These are phyloP conservation scores for Mariannaea sp. DNA, from an alignment of 2,329 filamentous ascomycete genomes.

Conservation along the genomic window DNA sequence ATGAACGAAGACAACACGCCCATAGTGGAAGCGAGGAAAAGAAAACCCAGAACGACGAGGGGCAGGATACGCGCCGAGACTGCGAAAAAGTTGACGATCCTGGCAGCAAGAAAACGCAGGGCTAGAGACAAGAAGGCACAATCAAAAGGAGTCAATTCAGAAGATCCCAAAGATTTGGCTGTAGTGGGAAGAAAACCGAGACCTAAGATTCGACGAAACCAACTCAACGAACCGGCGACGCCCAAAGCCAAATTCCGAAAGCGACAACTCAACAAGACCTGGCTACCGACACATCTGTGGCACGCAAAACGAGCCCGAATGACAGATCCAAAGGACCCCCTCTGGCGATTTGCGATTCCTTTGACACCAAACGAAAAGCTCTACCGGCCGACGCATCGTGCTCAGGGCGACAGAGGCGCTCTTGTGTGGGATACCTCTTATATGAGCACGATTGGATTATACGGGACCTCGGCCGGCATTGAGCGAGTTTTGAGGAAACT, in stretches of 20 bases:
- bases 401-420: slow-evolving; percentile 74
- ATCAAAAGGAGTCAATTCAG: slow-evolving; percentile 27
- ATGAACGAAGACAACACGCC: slow-evolving; percentile 93
- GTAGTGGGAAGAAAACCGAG: slow-evolving; percentile 45
- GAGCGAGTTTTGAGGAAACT: slow-evolving; percentile 68
- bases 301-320: slow-evolving; percentile 91
- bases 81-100: slow-evolving; percentile 69
- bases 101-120: slow-evolving; percentile 61
- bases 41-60: slow-evolving; percentile 63
- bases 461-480: slow-evolving; percentile 68
- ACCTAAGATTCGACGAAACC: slow-evolving; percentile 73
- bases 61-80: slow-evolving; percentile 73
- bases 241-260: slow-evolving; percentile 75
- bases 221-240: slow-evolving; percentile 62
- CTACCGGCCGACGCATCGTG: slow-evolving; percentile 85
- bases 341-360: slow-evolving; percentile 92
- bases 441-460: slow-evolving; percentile 81
- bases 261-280: slow-evolving; percentile 86
- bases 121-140: slow-evolving; percentile 44
- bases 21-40: slow-evolving; percentile 67
- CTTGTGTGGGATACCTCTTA: slow-evolving; percentile 95
- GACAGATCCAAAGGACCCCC: slow-evolving; percentile 74
- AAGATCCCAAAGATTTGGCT: slow-evolving; percentile 16
- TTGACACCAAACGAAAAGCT: slow-evolving; percentile 87
- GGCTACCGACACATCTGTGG: slow-evolving; percentile 93